Evolutionary conservation across 345 rosid genomes (phyloP).

Genomic region (Odontarrhena argentea): DNA sequence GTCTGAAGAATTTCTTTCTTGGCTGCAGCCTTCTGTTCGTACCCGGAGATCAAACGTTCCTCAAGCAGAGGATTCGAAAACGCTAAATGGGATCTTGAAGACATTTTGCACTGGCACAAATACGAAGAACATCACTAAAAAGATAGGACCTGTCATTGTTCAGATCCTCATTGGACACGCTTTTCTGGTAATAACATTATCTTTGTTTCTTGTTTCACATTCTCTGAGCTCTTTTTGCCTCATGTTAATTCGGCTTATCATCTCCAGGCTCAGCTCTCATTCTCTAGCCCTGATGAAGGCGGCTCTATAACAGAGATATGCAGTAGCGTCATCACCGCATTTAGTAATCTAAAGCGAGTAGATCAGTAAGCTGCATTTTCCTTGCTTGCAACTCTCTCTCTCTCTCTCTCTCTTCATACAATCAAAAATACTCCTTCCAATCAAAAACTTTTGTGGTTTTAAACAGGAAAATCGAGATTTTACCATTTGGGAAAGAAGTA

Average conservation of each 20-base stretch:
- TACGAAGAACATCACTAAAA: conserved; percentile 55
- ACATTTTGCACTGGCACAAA: conserved; percentile 51
- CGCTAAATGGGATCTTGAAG: conserved; percentile 59
- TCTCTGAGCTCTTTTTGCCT: neutral
- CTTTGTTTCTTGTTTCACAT: conserved; percentile 27
- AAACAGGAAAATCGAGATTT: conserved; percentile 71
- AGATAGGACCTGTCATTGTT: conserved; percentile 52
- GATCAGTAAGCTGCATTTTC: conserved; percentile 52
- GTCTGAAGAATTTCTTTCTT: conserved; percentile 4
- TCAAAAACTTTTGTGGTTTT: conserved; percentile 35
- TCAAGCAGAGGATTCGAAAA: conserved; percentile 40
- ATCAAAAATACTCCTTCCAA: neutral
- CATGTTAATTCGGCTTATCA: conserved; percentile 1
- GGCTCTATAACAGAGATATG: conserved; percentile 58
- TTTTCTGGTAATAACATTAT: conserved; percentile 57
- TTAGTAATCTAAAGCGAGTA: conserved; percentile 48
- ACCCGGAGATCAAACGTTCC: conserved; percentile 60
- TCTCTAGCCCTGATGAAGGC: conserved; percentile 40
- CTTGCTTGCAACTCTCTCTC: neutral
- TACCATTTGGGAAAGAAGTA: conserved; percentile 72
- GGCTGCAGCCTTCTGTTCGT: conserved; percentile 61
- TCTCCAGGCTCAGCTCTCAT: conserved; percentile 63
- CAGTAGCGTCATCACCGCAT: conserved; percentile 58
- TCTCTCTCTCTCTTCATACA: neutral
- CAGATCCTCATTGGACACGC: conserved; percentile 83